These are phyloP conservation scores for Blakeslea trispora DNA, from an alignment of 371 early-diverging fungal species.

Conservation along the genomic window DNA sequence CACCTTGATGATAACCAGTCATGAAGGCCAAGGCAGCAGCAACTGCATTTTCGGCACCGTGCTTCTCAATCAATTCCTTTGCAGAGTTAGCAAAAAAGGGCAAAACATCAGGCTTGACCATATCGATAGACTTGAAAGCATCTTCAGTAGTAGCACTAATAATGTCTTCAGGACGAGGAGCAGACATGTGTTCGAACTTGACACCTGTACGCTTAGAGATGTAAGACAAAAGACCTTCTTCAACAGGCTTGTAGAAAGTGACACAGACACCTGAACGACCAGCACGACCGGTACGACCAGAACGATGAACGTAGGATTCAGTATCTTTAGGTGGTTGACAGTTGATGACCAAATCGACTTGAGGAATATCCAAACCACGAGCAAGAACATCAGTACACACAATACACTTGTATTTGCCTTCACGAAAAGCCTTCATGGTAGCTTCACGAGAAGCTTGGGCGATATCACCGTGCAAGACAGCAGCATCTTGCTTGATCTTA, in stretches of 20 bases:
- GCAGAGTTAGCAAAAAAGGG: conserved; percentile 78
- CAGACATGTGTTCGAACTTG: conserved; percentile 74
- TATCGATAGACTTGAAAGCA: conserved; percentile 67
- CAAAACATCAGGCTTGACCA: conserved; percentile 73
- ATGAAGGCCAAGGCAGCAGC: conserved; percentile 84
- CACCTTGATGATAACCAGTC: conserved; percentile 80
- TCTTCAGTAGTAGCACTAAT: conserved; percentile 77
- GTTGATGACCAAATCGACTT: conserved; percentile 97
- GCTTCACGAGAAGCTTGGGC: conserved; percentile 87
- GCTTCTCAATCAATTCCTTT: conserved; percentile 63
- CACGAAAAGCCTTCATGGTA: conserved; percentile 86
- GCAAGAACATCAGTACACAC: conserved; percentile 95
- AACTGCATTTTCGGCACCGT: conserved; percentile 72
- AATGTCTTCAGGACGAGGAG: conserved; percentile 90
- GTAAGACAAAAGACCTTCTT: conserved; percentile 73
- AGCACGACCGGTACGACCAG: conserved; percentile 98
- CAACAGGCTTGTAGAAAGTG: conserved; percentile 87
- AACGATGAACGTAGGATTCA: conserved; percentile 96
- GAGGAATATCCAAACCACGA: conserved; percentile 97
- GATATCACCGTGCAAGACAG: conserved; percentile 95
- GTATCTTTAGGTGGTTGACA: conserved; percentile 93
- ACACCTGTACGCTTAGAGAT: conserved; percentile 82
- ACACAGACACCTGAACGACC: conserved; percentile 91
- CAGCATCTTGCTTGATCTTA: conserved; percentile 76
- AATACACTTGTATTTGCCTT: conserved; percentile 83